Conservation (phyloP, 2,329 filamentous ascomycete genomes). For the Aspergillus ochraceoroseus region DNA sequence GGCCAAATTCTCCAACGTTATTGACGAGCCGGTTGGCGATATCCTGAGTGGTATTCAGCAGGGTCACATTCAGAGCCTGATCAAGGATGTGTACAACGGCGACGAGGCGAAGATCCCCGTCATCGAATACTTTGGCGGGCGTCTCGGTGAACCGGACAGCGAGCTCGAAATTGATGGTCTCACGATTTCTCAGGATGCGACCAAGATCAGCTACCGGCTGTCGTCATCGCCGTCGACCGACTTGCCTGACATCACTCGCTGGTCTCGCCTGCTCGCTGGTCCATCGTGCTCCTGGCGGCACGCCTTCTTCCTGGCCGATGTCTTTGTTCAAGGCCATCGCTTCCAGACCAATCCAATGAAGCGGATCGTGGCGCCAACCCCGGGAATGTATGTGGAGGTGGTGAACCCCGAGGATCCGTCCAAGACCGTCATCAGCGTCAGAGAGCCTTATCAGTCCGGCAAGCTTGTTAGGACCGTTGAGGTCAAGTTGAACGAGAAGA, state of each 20-base stretch:
- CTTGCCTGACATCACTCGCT: conserved; percentile 73
- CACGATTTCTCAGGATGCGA: conserved; percentile 69
- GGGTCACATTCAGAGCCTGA: conserved; percentile 74
- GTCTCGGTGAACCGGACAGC: conserved; percentile 63
- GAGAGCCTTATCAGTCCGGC: conserved; percentile 79
- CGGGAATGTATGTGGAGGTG: conserved; percentile 87
- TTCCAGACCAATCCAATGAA: conserved; percentile 96
- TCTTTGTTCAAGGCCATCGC: conserved; percentile 90
- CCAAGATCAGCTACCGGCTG: conserved; percentile 80
- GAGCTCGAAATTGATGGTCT: conserved; percentile 80
- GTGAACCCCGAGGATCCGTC: conserved; percentile 71
- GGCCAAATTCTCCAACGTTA: conserved; percentile 78
- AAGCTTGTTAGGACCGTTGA: conserved; percentile 87
- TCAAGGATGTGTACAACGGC: conserved; percentile 71
- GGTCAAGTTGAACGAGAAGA: conserved; percentile 67
- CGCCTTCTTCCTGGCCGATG: conserved; percentile 87
- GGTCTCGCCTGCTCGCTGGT: conserved; percentile 84
- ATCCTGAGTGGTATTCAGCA: conserved; percentile 90
- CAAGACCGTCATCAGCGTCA: conserved; percentile 79
- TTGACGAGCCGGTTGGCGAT: conserved; percentile 91
- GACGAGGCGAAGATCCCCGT: conserved; percentile 71
- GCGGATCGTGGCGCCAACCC: conserved; percentile 79
- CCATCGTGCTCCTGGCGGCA: conserved; percentile 86
- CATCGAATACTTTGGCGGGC: conserved; percentile 93
- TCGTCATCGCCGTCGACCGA: conserved; percentile 67